Base-by-base conservation (phyloP, 2,329 filamentous ascomycete genomes). In the Botryotinia calthae region DNA sequence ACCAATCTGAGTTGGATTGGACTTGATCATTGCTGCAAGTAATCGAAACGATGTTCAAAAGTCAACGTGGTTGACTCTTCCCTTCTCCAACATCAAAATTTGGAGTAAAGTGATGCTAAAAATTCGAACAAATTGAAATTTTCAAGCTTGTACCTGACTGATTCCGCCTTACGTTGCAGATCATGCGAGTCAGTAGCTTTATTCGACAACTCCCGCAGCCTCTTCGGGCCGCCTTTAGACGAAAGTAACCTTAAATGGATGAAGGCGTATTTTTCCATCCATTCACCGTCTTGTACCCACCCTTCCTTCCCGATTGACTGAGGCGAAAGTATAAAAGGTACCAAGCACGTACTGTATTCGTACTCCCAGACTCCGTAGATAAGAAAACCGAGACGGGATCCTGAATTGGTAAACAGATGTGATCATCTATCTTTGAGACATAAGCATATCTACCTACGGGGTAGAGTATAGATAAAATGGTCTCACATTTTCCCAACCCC, bases 401-500 rank as follows among this genome's bases (percentile, higher is more conserved):
- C 34, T 25, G 34, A 22, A 40, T 40, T 42, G 25, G 48, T 25
- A 67, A 18, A n/a, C 25, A 6, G 4, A 16, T 28, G 37, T 31
- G 64, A n/a, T 28, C 64, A 67, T 67, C 48, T 56, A 42, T 48
- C 48, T 42, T 61, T 16, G 37, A 61, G 58, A 61, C 58, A 61
- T 16, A 25, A 25, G 58, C 58, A 61, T n/a, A 22, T 22, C 28
- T 37, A 42, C 56, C 51, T 10, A 56, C 18, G n/a, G 25, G 22
- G 48, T 54, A 54, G 25, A n/a, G 48, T n/a, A 54, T n/a, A 54
- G 48, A 54, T 54, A 25, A 54, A 67, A 67, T 67, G 48, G 34
- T 56, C 64, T 67, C 64, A 67, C 46, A 40, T 28, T 56, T 67
- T 48, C 64, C 64, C 48, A 67, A 48, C 46, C 63, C 46, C 64